Percentiles rank a stretch among this genome's conserved stretches.
phyloP scores from a whole-genome alignment of 2,329 filamentous ascomycete species.

The Cordyceps pruinosa region DNA sequence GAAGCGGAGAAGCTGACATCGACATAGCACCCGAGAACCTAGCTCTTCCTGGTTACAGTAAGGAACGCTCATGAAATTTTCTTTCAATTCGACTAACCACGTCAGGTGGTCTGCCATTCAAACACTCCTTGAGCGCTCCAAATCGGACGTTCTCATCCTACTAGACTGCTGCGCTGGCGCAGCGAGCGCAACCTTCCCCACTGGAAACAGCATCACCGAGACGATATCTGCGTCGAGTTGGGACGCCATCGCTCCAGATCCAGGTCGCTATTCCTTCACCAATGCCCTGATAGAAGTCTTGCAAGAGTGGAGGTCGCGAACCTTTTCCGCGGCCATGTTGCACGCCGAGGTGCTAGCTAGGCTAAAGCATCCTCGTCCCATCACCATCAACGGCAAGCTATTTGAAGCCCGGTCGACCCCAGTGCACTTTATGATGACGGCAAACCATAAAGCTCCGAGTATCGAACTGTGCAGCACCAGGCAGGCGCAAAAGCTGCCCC shows the following conservation, averaged over 20 bases:
- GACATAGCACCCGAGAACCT: conserved; percentile 38
- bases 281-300: conserved; percentile 53
- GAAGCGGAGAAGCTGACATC: conserved; percentile 12
- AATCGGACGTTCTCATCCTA: conserved; percentile 51
- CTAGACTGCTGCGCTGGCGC: conserved; percentile 55
- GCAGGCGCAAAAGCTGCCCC: conserved; percentile 24
- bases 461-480: conserved; percentile 43
- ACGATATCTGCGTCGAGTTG: conserved; percentile 56
- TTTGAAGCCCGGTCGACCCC: conserved; percentile 53
- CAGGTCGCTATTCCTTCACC: conserved; percentile 53
- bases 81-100: conserved; percentile 6
- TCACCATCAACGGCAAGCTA: conserved; percentile 49
- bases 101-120: conserved; percentile 53
- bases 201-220: conserved; percentile 52
- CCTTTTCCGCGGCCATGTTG: conserved; percentile 54
- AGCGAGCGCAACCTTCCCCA: conserved; percentile 52
- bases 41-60: conserved; percentile 51
- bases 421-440: conserved; percentile 58
- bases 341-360: conserved; percentile 55
- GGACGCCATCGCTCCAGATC: conserved; percentile 54
- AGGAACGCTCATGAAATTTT: conserved; percentile 14
- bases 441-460: conserved; percentile 51
- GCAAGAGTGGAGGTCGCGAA: conserved; percentile 47
- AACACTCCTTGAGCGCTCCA: conserved; percentile 49
- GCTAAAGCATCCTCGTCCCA: conserved; percentile 51